Evolutionary conservation across 1,139 yeast genomes (phyloP), one percentile per base, ranked within the genome.

Genomic region (Lodderomyces parapsilosis): DNA sequence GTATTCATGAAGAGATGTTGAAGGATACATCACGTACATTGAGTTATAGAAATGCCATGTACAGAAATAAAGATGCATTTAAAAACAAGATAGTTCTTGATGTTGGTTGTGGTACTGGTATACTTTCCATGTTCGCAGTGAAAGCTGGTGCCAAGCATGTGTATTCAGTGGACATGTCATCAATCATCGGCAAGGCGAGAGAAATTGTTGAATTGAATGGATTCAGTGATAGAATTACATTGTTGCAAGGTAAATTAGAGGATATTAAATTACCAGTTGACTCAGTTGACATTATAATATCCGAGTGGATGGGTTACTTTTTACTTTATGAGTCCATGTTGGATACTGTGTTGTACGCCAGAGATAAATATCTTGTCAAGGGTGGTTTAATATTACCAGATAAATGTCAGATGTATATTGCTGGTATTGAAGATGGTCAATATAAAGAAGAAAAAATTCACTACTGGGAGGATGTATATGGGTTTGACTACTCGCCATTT

Each of bases 271-370:
- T 94, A 56, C 99, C 99, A 37, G 78, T 73, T 42, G 65, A 72
- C 45, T 47, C 86, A 60, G 99, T 94, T 41, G 99, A 94, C 64
- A 93, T 94, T 55, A 94, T 94, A 55, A 86, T 94, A 48, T 84
- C 95, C 50, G 99, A 94, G 69, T 94, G 99, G 99, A 94, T 94
- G 99, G 99, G 99, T 15, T 94, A 94, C 70, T 94, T 94, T 60
- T 71, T 94, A 57, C 74, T 94, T 46, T 94, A 93, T 62, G 99
- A 94, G 74, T 87, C 96, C 50, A 94, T 94, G 99, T 78, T 94
- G 65, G 99, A 94, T 64, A 90, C 99, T 31, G 99, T 94, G 18
- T 73, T 94, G 51, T 80, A 81, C 53, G 99, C 99, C 27, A 82
- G 99, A 68, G 99, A 94, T 69, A 81, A 78, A 64, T 94, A 90